Conservation (phyloP, 2,329 filamentous ascomycete species). For the Pezicula neosporulosa region DNA sequence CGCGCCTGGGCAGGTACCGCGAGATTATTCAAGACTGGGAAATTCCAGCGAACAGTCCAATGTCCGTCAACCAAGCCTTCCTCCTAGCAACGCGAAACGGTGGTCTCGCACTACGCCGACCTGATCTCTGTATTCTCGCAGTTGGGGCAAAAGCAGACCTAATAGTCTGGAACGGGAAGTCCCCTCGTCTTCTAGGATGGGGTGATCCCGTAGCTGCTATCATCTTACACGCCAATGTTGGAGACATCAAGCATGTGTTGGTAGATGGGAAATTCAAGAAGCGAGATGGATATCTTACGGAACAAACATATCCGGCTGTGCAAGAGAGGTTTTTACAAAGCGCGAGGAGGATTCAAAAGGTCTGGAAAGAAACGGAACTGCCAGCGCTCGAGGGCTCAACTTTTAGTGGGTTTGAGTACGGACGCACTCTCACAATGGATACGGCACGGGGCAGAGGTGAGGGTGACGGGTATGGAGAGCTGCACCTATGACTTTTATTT, state of each 20-base stretch:
- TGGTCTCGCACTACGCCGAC: slow-evolving; percentile 45
- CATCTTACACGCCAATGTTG: slow-evolving; percentile 34
- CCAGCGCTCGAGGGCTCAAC: no score
- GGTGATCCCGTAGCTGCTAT: slow-evolving; percentile 37
- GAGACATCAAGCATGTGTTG: slow-evolving; percentile 40
- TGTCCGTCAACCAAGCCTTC: slow-evolving; percentile 53
- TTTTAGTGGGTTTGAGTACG: no score
- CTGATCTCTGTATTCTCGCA: slow-evolving; percentile 30
- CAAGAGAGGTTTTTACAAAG: slow-evolving; percentile 13
- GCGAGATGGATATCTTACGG: slow-evolving; percentile 19
- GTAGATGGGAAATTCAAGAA: slow-evolving; percentile 38
- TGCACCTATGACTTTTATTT: no score
- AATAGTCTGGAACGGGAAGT: slow-evolving; percentile 39
- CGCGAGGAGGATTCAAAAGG: background rate
- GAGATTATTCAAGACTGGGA: no score
- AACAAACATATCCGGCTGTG: slow-evolving; percentile 13
- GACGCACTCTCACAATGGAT: no score
- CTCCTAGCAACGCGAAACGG: slow-evolving; percentile 50
- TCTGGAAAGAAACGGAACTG: background rate
- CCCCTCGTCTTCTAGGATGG: slow-evolving; percentile 36
- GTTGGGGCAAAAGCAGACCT: slow-evolving; percentile 43
- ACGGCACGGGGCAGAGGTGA: no score
- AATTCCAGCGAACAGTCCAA: slow-evolving; percentile 36
- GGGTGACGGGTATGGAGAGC: no score
- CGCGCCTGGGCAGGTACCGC: slow-evolving; percentile 38